phyloP scores from a whole-genome alignment of 441 rosid genomes.

The Rhodomyrtus psidioides region DNA sequence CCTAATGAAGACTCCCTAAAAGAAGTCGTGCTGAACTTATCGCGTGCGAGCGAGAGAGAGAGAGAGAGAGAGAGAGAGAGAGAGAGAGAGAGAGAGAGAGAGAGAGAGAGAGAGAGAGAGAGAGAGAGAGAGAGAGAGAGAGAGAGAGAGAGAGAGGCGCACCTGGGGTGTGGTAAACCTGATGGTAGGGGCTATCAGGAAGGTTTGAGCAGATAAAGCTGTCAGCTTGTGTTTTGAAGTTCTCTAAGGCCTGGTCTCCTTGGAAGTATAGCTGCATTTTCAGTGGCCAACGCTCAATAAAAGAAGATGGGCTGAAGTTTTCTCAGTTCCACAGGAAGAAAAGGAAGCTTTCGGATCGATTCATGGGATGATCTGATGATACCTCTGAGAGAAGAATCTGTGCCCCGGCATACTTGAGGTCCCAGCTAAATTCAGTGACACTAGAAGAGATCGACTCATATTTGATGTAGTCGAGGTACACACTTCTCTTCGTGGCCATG shows the following conservation, averaged over 20 bases:
- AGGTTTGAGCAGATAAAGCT: constrained; percentile 65
- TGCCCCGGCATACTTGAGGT: constrained; percentile 83
- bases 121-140: neutral
- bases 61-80: neutral
- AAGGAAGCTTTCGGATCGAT: neutral
- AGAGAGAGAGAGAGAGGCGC: neutral
- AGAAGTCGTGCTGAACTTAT: neutral
- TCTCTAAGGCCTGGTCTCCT: constrained; percentile 30
- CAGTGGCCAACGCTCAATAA: neutral
- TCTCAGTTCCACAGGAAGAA: neutral
- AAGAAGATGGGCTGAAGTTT: neutral
- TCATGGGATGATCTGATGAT: neutral
- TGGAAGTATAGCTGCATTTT: constrained; percentile 41
- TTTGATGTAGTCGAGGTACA: constrained; percentile 36
- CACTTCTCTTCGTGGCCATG: constrained; percentile 35
- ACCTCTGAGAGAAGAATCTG: constrained; percentile 71
- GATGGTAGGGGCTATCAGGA: constrained; percentile 67
- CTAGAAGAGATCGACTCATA: constrained; percentile 50
- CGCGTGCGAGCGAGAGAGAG: neutral
- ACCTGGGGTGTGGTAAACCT: constrained; percentile 56
- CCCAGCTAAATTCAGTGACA: constrained; percentile 90
- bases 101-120: neutral
- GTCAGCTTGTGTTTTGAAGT: constrained; percentile 57
- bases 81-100: neutral
- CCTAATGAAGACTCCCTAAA: neutral